These are phyloP conservation scores for Boletus rubroflammeus DNA, from an alignment of 768 basidiomycete genomes.

Conservation along the genomic window DNA sequence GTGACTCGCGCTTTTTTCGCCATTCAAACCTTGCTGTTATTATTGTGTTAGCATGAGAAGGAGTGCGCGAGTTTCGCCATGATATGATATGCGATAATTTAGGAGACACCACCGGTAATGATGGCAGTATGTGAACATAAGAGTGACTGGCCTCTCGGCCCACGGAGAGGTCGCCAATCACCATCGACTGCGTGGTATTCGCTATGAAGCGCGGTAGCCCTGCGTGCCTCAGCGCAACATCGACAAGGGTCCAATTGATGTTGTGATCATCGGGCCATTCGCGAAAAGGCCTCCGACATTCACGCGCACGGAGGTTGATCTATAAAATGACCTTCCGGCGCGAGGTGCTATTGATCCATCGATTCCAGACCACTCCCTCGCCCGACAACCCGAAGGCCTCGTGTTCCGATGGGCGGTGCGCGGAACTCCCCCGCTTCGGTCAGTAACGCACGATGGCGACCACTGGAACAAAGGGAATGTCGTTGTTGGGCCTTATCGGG, in stretches of 20 bases:
- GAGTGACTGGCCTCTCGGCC: too few relatives aligned
- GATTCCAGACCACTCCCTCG: too few relatives aligned
- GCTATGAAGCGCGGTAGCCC: background rate
- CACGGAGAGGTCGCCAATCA: background rate
- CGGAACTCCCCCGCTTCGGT: background rate
- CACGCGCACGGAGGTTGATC: background rate
- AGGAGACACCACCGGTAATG: too few relatives aligned
- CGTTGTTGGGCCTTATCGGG: background rate
- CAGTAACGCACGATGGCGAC: too few relatives aligned
- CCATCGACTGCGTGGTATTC: background rate
- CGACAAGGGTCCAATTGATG: background rate
- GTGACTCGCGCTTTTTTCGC: conserved; percentile 17
- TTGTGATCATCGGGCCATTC: background rate
- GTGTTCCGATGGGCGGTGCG: background rate
- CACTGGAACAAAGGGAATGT: background rate
- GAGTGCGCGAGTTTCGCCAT: background rate
- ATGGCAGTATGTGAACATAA: too few relatives aligned
- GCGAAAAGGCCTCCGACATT: conserved; percentile 1
- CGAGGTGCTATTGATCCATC: background rate
- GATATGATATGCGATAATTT: too few relatives aligned
- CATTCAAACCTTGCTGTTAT: conserved; percentile 4
- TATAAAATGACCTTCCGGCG: background rate
- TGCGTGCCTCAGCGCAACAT: background rate
- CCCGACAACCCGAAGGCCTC: background rate
- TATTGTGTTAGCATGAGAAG: background rate